These are phyloP conservation scores for Monosporozyma yasuniensis DNA, from an alignment of 805 yeast genomes.

Conservation along the genomic window DNA sequence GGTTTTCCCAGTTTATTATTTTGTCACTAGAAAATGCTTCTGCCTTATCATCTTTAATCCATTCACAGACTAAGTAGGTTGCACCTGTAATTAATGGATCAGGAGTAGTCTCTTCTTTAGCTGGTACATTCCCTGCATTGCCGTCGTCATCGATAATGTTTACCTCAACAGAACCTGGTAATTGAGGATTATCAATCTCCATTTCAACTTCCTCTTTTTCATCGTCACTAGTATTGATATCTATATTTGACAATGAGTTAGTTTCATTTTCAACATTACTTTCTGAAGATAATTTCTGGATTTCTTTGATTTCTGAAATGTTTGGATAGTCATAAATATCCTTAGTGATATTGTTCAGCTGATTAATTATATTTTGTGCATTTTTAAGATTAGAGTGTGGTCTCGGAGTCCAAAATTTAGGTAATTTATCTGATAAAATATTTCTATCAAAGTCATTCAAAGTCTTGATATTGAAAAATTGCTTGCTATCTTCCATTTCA, in stretches of 20 bases:
- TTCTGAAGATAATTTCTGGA: background rate
- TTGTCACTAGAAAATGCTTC: conserved; percentile 48
- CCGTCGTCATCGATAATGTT: background rate
- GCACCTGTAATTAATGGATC: conserved; percentile 3
- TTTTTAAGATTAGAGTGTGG: conserved; percentile 11
- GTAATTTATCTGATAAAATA: background rate
- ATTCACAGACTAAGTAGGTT: conserved; percentile 53
- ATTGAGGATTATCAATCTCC: background rate
- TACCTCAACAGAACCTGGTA: background rate
- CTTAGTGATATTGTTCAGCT: conserved; percentile 11
- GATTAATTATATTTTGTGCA: conserved; percentile 12
- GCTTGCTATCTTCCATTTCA: conserved; percentile 6
- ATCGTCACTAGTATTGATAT: background rate
- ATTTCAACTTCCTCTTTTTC: background rate
- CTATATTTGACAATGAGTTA: background rate
- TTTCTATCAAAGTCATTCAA: conserved; percentile 1
- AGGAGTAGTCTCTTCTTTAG: background rate
- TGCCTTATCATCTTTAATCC: conserved; percentile 44
- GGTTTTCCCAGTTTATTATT: conserved; percentile 47
- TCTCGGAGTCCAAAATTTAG: conserved; percentile 21
- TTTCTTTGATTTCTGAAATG: background rate
- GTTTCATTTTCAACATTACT: background rate
- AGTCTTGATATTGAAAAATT: conserved; percentile 18
- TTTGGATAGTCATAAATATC: conserved; percentile 22
- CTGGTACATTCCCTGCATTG: background rate